Base-by-base conservation (phyloP, 768 basidiomycete genomes). In the Polyporus arcularius region DNA sequence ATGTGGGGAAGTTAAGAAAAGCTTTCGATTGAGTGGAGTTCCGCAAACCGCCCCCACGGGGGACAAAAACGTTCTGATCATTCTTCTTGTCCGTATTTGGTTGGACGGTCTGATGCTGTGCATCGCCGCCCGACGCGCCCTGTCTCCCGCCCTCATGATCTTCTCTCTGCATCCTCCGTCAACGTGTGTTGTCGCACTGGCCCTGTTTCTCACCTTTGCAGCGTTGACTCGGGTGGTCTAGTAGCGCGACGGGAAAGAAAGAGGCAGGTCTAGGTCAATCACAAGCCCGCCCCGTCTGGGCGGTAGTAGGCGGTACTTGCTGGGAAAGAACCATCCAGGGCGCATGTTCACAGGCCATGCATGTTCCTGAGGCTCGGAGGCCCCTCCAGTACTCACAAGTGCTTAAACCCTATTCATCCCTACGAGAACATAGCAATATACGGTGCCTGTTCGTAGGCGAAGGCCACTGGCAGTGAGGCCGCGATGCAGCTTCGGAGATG, bases 1-100 rank as follows among this genome's bases (percentile, higher is more conserved):
- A 2, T 35, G 35, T 11, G 35, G 35, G 35, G 35, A 6, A 35
- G 35, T 1, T 35, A 35, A 35, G 35, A 35, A 35, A 35, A 35
- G 35, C 35, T 35, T 35, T 35, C 35, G 21, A 26, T 26, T 26
- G 21, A 35, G 35, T 35, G 1, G 3, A 35, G 35, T 35, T 6
- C 11, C 35, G 35, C 21, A 26, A 3, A 35, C n/a, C n/a, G 35
- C 35, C 35, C 35, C 35, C 35, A 35, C 35, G 35, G 58, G 53
- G 58, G 52, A 40, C 52, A 18, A 48, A 30, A 60, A 60, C 58
- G 26, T 53, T 60, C 38, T 10, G 43, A 61, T 55, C 60, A 61
- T 61, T 61, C 60, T 55, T 55, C 31, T 35, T 61, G 40, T 15
- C 60, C 60, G 43, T 50, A 38, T 55, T 45, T 15, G 54, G 60